Conservation (phyloP, 257 asterid genomes). For the Salvia hispanica region DNA sequence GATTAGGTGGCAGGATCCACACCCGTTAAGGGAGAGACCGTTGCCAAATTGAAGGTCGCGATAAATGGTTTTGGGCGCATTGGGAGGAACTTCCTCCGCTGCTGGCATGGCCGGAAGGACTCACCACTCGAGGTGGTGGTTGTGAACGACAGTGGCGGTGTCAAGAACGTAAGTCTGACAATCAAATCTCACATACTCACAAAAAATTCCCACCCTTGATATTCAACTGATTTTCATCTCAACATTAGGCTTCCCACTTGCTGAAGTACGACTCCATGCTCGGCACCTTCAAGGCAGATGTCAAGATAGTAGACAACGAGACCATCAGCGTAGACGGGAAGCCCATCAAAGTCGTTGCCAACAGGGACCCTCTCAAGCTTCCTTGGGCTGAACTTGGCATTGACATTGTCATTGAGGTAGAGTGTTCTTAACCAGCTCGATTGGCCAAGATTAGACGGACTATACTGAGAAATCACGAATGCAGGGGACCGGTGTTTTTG, state of each 20-base stretch:
- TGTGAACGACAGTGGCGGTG: constrained; percentile 93
- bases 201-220: neutral
- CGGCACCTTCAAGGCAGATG: constrained; percentile 89
- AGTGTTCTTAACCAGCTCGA: no score
- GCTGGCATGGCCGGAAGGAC: constrained; percentile 94
- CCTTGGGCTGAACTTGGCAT: constrained; percentile 96
- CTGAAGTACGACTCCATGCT: constrained; percentile 90
- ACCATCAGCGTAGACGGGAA: constrained; percentile 92
- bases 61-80: constrained; percentile 92
- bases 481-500: constrained; percentile 94
- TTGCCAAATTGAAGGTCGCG: constrained; percentile 87
- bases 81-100: constrained; percentile 93
- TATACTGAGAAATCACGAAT: neutral
- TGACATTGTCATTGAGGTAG: constrained; percentile 74
- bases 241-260: constrained; percentile 81
- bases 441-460: no score
- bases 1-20: constrained; percentile 60
- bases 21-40: constrained; percentile 68
- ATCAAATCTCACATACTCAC: neutral
- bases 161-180: constrained; percentile 62
- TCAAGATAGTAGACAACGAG: constrained; percentile 71
- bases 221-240: constrained; percentile 9
- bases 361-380: constrained; percentile 84
- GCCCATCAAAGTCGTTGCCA: constrained; percentile 77
- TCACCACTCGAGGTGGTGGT: constrained; percentile 90